Conservation (phyloP, 306 rosid genomes). For the Cicer arietinum region DNA sequence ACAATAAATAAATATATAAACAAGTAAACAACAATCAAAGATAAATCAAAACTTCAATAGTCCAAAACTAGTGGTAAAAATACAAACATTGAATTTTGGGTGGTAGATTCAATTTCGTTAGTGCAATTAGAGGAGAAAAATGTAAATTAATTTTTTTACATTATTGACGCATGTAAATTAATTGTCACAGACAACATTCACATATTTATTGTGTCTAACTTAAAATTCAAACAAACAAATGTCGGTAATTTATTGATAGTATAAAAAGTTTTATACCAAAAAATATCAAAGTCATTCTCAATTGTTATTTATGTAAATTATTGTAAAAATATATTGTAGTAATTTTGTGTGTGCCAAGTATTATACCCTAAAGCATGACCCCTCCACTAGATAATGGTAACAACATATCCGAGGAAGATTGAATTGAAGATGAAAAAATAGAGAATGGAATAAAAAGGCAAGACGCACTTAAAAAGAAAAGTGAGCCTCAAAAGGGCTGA, state of each 20-base stretch:
- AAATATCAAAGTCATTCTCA: no score
- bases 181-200: background rate
- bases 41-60: no score
- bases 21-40: background rate
- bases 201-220: background rate
- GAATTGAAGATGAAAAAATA: slow-evolving; percentile 41
- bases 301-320: background rate
- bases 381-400: slow-evolving; percentile 46
- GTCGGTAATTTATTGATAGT: no score
- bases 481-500: slow-evolving; percentile 87
- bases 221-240: no score
- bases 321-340: background rate
- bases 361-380: slow-evolving; percentile 37
- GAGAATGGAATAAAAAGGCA: slow-evolving; percentile 46
- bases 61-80: no score
- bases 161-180: no score
- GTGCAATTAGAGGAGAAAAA: no score
- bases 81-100: no score
- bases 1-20: background rate
- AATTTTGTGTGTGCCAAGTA: background rate
- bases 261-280: no score
- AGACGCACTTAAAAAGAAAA: slow-evolving; percentile 55
- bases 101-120: no score
- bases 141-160: no score
- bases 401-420: slow-evolving; percentile 18